Percentiles rank a stretch among this genome's conserved stretches.
Evolutionary conservation across 2,329 filamentous ascomycete species (phyloP).

Genomic region (Anthostomella pinea): DNA sequence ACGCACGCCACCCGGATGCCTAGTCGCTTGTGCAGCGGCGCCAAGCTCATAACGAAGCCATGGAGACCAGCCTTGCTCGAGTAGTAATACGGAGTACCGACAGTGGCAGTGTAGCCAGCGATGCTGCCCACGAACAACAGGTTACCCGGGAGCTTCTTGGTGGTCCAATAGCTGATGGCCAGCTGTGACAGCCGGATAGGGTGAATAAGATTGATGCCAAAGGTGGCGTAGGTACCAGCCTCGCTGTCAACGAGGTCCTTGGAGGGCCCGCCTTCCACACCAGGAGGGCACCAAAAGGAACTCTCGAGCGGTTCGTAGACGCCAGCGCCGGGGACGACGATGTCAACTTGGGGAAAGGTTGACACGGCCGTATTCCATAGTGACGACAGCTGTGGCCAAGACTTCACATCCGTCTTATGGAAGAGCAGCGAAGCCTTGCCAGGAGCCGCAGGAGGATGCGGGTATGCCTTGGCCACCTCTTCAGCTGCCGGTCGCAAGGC

Average conservation of each 20-base stretch:
- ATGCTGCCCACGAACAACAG: slow-evolving; percentile 36
- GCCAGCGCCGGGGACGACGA: slow-evolving; percentile 37
- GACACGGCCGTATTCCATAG: slow-evolving; percentile 31
- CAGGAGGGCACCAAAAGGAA: slow-evolving; percentile 36
- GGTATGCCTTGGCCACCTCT: slow-evolving; percentile 30
- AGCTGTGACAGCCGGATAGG: slow-evolving; percentile 39
- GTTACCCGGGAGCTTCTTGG: slow-evolving; percentile 25
- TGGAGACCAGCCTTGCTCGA: slow-evolving; percentile 38
- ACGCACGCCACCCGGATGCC: slow-evolving; percentile 35
- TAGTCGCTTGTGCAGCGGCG: slow-evolving; percentile 28
- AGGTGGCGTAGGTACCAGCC: slow-evolving; percentile 32
- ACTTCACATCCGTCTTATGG: slow-evolving; percentile 36
- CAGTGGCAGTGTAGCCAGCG: slow-evolving; percentile 28
- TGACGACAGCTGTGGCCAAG: slow-evolving; percentile 33
- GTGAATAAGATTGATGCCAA: slow-evolving; percentile 37
- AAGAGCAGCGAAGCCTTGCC: slow-evolving; percentile 31
- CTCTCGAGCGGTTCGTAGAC: slow-evolving; percentile 37
- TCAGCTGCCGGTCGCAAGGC: slow-evolving; percentile 34
- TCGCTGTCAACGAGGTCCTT: slow-evolving; percentile 27
- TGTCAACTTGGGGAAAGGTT: slow-evolving; percentile 32
- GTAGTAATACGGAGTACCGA: slow-evolving; percentile 36
- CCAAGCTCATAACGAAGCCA: slow-evolving; percentile 34
- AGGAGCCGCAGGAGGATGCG: slow-evolving; percentile 16
- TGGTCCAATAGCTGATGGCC: slow-evolving; percentile 37
- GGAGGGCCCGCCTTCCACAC: slow-evolving; percentile 27